These are phyloP conservation scores for Pseudopithomyces chartarum DNA, from an alignment of 2,329 filamentous ascomycete species.

Conservation along the genomic window DNA sequence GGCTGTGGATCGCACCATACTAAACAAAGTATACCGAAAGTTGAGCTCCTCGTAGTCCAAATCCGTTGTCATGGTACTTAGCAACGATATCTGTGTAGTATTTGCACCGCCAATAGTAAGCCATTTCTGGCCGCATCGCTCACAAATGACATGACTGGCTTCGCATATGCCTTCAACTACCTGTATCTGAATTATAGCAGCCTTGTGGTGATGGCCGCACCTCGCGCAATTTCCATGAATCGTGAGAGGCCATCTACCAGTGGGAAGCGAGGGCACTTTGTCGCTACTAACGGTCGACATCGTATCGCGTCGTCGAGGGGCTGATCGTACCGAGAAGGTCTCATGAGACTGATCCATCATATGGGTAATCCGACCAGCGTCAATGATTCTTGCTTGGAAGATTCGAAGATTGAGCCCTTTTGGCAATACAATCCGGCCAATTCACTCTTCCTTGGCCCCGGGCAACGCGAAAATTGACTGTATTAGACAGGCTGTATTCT, in stretches of 20 bases:
- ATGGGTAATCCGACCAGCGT: neutral
- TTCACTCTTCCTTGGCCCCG: too few species aligned
- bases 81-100: slow-evolving; percentile 29
- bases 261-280: slow-evolving; percentile 12
- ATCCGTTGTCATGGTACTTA: slow-evolving; percentile 26
- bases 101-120: slow-evolving; percentile 30
- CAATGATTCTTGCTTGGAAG: neutral
- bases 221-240: slow-evolving; percentile 34
- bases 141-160: slow-evolving; percentile 26
- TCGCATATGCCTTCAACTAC: slow-evolving; percentile 15
- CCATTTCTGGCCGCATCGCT: slow-evolving; percentile 29
- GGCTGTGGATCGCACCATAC: slow-evolving; percentile 26
- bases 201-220: slow-evolving; percentile 34
- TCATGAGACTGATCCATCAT: slow-evolving; percentile 1
- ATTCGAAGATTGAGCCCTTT: neutral
- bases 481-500: too few species aligned
- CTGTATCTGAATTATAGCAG: slow-evolving; percentile 24
- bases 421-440: too few species aligned
- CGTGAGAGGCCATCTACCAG: slow-evolving; percentile 25
- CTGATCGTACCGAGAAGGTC: neutral
- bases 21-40: slow-evolving; percentile 21
- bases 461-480: too few species aligned
- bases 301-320: slow-evolving; percentile 16
- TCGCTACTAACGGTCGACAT: slow-evolving; percentile 25
- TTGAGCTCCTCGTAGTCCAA: slow-evolving; percentile 20